A percentile compares a stretch with the other conserved stretches of the same genome.
phyloP scores from a whole-genome alignment of 2,329 filamentous ascomycete species.

The Trichoderma harzianum region DNA sequence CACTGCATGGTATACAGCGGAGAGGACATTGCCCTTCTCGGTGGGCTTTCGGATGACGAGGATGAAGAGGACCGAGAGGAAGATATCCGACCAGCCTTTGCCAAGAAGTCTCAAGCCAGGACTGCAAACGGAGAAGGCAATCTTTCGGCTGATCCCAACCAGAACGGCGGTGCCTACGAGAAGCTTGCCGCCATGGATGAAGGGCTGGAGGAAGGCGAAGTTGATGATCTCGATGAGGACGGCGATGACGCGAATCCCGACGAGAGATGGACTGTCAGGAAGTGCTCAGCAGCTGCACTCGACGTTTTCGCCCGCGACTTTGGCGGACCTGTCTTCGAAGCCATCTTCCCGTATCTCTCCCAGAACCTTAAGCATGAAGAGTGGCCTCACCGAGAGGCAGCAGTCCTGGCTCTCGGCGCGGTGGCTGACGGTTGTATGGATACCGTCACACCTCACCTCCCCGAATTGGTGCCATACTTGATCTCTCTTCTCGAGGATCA shows the following conservation, averaged over 20 bases:
- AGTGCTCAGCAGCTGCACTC: slow-evolving; percentile 92
- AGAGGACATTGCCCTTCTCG: slow-evolving; percentile 83
- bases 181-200: slow-evolving; percentile 62
- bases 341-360: slow-evolving; percentile 88
- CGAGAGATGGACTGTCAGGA: slow-evolving; percentile 90
- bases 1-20: slow-evolving; percentile 96
- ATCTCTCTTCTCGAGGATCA: slow-evolving; percentile 79
- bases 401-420: slow-evolving; percentile 88
- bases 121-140: slow-evolving; percentile 52
- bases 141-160: slow-evolving; percentile 47
- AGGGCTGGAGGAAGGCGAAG: slow-evolving; percentile 82
- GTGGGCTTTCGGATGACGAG: slow-evolving; percentile 82
- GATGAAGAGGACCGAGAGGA: slow-evolving; percentile 86
- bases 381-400: slow-evolving; percentile 91
- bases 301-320: slow-evolving; percentile 94
- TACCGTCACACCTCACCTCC: slow-evolving; percentile 84
- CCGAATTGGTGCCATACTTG: slow-evolving; percentile 85
- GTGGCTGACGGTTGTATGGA: slow-evolving; percentile 93
- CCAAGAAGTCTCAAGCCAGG: slow-evolving; percentile 62
- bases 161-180: slow-evolving; percentile 54
- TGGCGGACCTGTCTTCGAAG: slow-evolving; percentile 80
- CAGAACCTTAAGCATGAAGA: slow-evolving; percentile 83
- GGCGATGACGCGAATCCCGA: slow-evolving; percentile 82
- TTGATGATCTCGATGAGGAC: slow-evolving; percentile 71
- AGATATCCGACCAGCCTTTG: slow-evolving; percentile 91